Evolutionary conservation across 225 moss, liverwort and hornwort species (phyloP).

Genomic region (Climacium dendroides): DNA sequence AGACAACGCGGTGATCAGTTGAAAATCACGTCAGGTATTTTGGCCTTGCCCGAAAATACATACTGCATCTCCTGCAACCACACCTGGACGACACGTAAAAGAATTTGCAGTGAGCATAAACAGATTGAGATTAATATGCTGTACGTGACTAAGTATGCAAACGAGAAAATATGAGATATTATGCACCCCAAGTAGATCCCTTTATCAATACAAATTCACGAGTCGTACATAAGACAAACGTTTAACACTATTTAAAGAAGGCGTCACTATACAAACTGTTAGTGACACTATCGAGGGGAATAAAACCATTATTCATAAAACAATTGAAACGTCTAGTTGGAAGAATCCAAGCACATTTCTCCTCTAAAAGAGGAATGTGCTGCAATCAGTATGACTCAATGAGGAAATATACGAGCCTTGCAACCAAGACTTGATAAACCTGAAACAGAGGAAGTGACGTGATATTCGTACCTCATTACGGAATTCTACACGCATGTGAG

Average conservation of each 20-base stretch:
- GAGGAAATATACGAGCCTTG: neutral
- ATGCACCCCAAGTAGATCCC: too few relatives aligned
- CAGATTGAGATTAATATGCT: too few relatives aligned
- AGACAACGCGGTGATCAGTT: slow-evolving; percentile 17
- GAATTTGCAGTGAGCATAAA: neutral
- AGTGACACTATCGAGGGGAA: neutral
- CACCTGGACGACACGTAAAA: slow-evolving; percentile 36
- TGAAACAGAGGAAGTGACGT: neutral
- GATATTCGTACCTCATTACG: slow-evolving; percentile 65
- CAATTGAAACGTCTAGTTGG: neutral
- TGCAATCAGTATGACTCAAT: neutral
- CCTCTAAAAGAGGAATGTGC: neutral
- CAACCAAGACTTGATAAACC: neutral
- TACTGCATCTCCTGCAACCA: slow-evolving; percentile 93
- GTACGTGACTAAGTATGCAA: too few relatives aligned
- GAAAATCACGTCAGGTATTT: slow-evolving; percentile 54
- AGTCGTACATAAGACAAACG: too few relatives aligned
- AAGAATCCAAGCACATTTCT: neutral
- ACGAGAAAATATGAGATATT: too few relatives aligned
- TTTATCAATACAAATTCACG: too few relatives aligned
- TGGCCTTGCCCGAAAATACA: slow-evolving; percentile 42
- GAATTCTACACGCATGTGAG: slow-evolving; percentile 95
- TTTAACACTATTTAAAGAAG: too few relatives aligned
- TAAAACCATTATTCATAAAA: neutral
- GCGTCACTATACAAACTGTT: neutral